Evolutionary conservation across 495 filamentous ascomycete genomes (phyloP).

Genomic region (Talaromyces trachyspermus): DNA sequence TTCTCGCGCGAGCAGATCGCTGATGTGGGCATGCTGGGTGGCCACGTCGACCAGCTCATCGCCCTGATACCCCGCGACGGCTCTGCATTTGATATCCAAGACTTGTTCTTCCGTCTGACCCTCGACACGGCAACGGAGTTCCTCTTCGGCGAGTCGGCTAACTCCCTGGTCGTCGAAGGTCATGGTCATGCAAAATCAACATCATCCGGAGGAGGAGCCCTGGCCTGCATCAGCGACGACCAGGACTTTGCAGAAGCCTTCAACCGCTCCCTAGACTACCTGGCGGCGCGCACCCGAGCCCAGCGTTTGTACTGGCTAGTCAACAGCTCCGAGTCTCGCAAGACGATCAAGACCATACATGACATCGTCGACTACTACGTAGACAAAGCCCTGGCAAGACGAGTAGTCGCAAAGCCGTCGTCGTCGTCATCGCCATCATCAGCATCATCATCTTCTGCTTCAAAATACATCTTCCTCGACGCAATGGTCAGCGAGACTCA

Average conservation of each 20-base stretch:
- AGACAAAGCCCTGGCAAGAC: slow-evolving; percentile 30
- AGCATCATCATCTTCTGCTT: too few species aligned
- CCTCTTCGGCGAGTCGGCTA: slow-evolving; percentile 51
- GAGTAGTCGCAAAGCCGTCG: too few species aligned
- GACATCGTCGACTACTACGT: slow-evolving; percentile 45
- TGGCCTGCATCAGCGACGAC: slow-evolving; percentile 26
- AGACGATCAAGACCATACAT: slow-evolving; percentile 32
- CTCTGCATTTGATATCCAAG: slow-evolving; percentile 53
- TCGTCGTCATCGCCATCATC: too few species aligned
- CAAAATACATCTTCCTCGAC: slow-evolving; percentile 59
- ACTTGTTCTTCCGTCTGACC: slow-evolving; percentile 52
- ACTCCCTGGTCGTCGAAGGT: slow-evolving; percentile 24
- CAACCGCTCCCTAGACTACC: slow-evolving; percentile 33
- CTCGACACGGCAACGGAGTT: slow-evolving; percentile 65
- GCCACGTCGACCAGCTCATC: slow-evolving; percentile 50
- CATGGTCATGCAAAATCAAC: neutral
- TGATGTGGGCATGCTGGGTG: slow-evolving; percentile 44
- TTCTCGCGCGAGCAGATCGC: slow-evolving; percentile 45
- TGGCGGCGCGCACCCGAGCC: slow-evolving; percentile 20
- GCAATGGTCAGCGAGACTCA: slow-evolving; percentile 53
- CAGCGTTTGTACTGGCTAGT: slow-evolving; percentile 34
- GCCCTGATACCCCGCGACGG: slow-evolving; percentile 35
- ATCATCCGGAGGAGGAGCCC: slow-evolving; percentile 15
- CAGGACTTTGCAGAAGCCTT: slow-evolving; percentile 42
- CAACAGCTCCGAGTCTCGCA: slow-evolving; percentile 27